Evolutionary conservation across 2,329 filamentous ascomycete genomes (phyloP).

Genomic region (Cladophialophora immunda): DNA sequence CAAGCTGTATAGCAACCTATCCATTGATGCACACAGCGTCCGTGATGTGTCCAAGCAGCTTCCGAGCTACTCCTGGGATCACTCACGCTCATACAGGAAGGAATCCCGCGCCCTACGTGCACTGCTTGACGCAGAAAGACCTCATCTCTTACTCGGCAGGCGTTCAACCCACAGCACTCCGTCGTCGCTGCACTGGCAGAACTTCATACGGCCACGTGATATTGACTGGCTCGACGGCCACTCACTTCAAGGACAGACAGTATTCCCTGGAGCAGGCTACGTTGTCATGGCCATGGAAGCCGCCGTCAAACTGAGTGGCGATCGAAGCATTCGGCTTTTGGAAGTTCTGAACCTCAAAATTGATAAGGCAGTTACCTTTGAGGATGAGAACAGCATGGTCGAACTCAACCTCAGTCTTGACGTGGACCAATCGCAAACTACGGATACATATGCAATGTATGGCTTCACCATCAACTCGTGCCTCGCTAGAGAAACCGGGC

Average conservation of each 20-base stretch:
- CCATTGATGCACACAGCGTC: not conserved
- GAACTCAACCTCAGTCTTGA: conserved; percentile 3
- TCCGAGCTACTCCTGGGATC: conserved; percentile 4
- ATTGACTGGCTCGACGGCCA: conserved; percentile 60
- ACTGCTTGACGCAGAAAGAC: not conserved
- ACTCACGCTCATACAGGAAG: conserved; percentile 3
- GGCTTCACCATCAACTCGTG: not conserved
- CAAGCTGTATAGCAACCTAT: not conserved
- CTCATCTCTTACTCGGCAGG: not conserved
- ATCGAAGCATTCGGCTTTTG: not conserved
- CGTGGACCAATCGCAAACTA: not conserved
- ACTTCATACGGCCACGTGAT: conserved; percentile 52
- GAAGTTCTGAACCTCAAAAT: not conserved
- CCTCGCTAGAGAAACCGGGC: not conserved
- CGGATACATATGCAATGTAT: not conserved
- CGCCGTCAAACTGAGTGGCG: conserved; percentile 2
- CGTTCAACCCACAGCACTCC: not conserved
- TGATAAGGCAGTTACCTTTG: conserved; percentile 2
- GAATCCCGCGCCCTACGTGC: not conserved
- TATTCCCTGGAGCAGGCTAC: conserved; percentile 46
- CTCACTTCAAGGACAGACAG: conserved; percentile 46
- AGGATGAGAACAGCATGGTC: conserved; percentile 7
- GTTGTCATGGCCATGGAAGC: conserved; percentile 44
- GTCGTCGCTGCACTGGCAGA: conserved; percentile 53
- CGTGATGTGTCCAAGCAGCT: not conserved